These are phyloP conservation scores for Luzula sylvatica DNA, from an alignment of 176 grass and related monocot species.

Conservation along the genomic window DNA sequence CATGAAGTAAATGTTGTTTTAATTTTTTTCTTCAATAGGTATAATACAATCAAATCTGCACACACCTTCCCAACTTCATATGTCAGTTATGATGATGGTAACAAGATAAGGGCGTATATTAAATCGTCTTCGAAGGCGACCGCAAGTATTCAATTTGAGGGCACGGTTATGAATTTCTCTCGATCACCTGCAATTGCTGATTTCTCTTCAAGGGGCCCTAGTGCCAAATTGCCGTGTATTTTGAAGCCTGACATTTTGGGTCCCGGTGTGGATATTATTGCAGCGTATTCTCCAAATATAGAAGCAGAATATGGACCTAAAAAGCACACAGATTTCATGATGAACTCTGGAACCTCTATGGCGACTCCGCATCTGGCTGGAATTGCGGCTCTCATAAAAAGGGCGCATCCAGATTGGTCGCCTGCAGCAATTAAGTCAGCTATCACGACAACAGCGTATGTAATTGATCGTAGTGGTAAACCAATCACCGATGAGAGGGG, in stretches of 20 bases:
- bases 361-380: slow-evolving; percentile 15
- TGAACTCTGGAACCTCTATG: slow-evolving; percentile 2
- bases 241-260: too few relatives aligned
- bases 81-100: background rate
- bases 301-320: background rate
- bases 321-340: background rate
- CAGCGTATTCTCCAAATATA: background rate
- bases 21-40: too few relatives aligned
- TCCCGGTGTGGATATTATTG: too few relatives aligned
- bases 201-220: too few relatives aligned
- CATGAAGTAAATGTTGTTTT: too few relatives aligned
- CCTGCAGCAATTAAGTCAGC: too few relatives aligned
- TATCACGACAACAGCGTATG: slow-evolving; percentile 3
- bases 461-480: background rate
- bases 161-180: background rate
- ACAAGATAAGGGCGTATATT: slow-evolving; percentile 2
- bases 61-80: background rate
- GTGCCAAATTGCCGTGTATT: too few relatives aligned
- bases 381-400: too few relatives aligned
- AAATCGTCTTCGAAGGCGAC: background rate
- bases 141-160: background rate
- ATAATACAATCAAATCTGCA: too few relatives aligned
- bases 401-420: too few relatives aligned
- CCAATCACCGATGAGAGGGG: background rate
- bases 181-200: too few relatives aligned